Base-by-base conservation (phyloP, 352 stramenopile species). In the Achlya hypogyna region DNA sequence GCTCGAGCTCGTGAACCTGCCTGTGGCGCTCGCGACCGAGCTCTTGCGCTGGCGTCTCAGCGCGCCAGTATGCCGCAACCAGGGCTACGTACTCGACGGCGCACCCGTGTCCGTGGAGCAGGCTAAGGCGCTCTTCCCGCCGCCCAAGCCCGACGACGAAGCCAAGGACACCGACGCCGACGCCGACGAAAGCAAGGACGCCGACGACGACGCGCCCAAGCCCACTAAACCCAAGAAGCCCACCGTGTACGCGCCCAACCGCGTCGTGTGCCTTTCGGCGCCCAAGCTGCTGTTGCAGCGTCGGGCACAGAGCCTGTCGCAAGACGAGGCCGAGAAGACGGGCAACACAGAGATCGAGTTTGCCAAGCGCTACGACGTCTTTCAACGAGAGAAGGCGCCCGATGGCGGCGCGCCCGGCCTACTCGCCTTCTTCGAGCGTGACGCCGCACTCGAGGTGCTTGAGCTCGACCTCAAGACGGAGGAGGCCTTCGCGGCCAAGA, bases 71-170 rank as follows among this genome's bases (percentile, higher is more conserved):
- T 93, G 82, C 40, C 82, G 78, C 6, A 94, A 93, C 72, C 86
- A 93, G 51, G 86, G 86, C 2, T 95, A 88, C 53, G 86, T 95
- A 22, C 70, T 94, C 8, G 84, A 94, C 38, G 85, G 82, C 0
- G 45, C 90, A 2, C 81, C 84, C 2, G 65, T 74, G 18, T 78
- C 77, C 2, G 68, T 77, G 20, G 70, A 72, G 22, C 82, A 86
- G 38, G 84, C 84, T 0, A 51, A 68, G 28, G 71, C 67, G 45
- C 69, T 91, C 12, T 90, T 89, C 49, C 42, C 20, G 16, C 62
- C 22, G 56, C 68, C 0, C 51, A 73, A 35, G 67, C 58, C 35
- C 62, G 67, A 69, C 27, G 74, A 18, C n/a, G 72, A 63, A 40
- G 69, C 5, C 25, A 22, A 65, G 43, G 71, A 75, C 22, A 47